A percentile compares a stretch with the other conserved stretches of the same genome.
These are phyloP conservation scores for Lodderomyces metapsilosis DNA, from an alignment of 1,139 yeast species.

Conservation along the genomic window DNA sequence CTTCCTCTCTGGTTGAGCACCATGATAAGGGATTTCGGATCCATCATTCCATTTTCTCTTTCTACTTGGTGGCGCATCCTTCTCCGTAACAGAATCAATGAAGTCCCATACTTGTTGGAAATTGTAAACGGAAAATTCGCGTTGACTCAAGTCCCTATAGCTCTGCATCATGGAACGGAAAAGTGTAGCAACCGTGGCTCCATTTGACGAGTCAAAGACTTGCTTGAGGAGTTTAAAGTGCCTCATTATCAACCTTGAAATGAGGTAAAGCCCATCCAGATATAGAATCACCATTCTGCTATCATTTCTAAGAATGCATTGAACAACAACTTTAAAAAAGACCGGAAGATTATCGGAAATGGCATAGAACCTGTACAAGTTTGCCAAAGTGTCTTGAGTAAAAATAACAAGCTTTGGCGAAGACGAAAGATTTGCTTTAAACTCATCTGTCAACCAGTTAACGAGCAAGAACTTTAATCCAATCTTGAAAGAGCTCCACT, in stretches of 20 bases:
- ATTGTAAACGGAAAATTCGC: constrained; percentile 35
- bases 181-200: constrained; percentile 12
- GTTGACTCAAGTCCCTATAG: constrained; percentile 33
- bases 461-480: constrained; percentile 45
- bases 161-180: constrained; percentile 33
- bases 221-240: constrained; percentile 40
- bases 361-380: constrained; percentile 33
- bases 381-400: constrained; percentile 30
- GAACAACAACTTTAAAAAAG: constrained; percentile 41
- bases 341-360: constrained; percentile 38
- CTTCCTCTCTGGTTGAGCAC: background rate
- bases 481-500: constrained; percentile 19
- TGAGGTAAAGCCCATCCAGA: constrained; percentile 39
- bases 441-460: constrained; percentile 43
- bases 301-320: constrained; percentile 38
- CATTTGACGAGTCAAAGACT: constrained; percentile 24
- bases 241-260: constrained; percentile 31
- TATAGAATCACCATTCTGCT: constrained; percentile 42
- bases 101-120: constrained; percentile 39
- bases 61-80: constrained; percentile 5
- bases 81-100: constrained; percentile 32
- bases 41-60: background rate
- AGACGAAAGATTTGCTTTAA: constrained; percentile 28
- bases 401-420: constrained; percentile 41
- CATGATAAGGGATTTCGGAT: background rate